phyloP scores from a whole-genome alignment of 2,329 filamentous ascomycete species.

The Scedosporium boydii region DNA sequence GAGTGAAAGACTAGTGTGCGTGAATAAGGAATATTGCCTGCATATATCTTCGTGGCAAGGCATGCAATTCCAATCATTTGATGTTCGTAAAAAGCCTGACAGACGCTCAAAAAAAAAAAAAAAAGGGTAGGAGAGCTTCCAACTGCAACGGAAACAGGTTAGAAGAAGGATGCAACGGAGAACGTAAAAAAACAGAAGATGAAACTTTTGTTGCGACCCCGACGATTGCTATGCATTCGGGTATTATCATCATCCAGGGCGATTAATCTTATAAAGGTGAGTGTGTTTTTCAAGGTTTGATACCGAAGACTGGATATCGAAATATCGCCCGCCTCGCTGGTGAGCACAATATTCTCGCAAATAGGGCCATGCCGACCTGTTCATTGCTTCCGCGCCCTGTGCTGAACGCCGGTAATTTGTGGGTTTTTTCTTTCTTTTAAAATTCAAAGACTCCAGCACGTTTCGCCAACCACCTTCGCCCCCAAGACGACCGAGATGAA shows the following conservation, averaged over 20 bases:
- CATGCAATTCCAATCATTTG: too few relatives aligned
- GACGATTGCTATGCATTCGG: background rate
- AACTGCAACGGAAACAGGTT: background rate
- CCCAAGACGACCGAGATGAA: background rate
- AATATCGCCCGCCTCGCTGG: background rate
- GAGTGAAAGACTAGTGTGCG: too few relatives aligned
- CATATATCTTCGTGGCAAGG: too few relatives aligned
- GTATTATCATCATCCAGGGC: background rate
- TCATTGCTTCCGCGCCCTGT: background rate
- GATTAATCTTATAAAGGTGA: background rate
- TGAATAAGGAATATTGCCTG: too few relatives aligned
- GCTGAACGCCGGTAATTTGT: too few relatives aligned
- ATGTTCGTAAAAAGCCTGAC: too few relatives aligned
- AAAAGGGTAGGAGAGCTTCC: background rate
- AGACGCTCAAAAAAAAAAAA: background rate
- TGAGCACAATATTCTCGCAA: background rate
- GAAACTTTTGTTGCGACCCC: background rate
- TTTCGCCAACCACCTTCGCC: background rate
- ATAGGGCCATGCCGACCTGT: background rate
- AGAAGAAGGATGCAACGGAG: background rate
- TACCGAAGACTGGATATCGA: background rate
- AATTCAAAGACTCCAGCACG: too few relatives aligned
- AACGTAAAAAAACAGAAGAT: slow-evolving; percentile 1
- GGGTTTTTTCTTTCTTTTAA: too few relatives aligned
- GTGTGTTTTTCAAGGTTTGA: background rate